Evolutionary conservation across 768 basidiomycete genomes (phyloP), one percentile per base, ranked within the genome.

Genomic region (Scleroderma bovista): DNA sequence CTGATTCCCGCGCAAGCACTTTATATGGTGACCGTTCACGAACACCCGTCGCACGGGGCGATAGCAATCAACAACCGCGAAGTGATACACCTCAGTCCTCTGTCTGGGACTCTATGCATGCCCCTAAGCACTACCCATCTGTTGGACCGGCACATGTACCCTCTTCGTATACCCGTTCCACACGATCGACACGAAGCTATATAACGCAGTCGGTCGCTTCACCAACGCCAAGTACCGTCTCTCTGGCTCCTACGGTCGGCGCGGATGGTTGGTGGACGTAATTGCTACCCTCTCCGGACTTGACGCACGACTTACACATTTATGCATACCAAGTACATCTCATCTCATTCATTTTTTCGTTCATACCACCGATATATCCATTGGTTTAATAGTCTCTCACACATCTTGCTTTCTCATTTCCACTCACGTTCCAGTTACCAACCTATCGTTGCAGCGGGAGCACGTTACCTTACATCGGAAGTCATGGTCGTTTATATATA

Each of bases 171-270:
- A 36, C 39, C 22, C 23, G 41, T 48, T 41, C 49, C 32, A 16
- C 29, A 24, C 23, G 47, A 16, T 57, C 66, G 23, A 56, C 56
- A 2, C 56, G 53, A 41, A 20, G 36, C 39, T 50, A 42, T 20
- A 24, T 23, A 24, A 46, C 38, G 32, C 51, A 49, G 32, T 51
- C 51, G 33, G 62, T 71, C 17, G 75, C 82, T 13, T 92, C 89
- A 2, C 90, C 90, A 8, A 83, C 89, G 23, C 83, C 81, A 22
- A 92, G 90, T 59, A 78, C 72, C 2, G 82, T 84, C n/a, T 88
- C 86, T 19, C 72, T 78, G 24, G 76, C 82, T 9, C 86, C 84
- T 7, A 89, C 86, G 1, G 72, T 80, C 51, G 80, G 79, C 37
- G 74, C 81, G 1, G 84, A 92, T 42, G 90, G 89, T 32, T 93